Percentiles rank a stretch among this genome's conserved stretches.
Conservation (phyloP, 306 rosid genomes). For the Gastrolobium villosum region DNA sequence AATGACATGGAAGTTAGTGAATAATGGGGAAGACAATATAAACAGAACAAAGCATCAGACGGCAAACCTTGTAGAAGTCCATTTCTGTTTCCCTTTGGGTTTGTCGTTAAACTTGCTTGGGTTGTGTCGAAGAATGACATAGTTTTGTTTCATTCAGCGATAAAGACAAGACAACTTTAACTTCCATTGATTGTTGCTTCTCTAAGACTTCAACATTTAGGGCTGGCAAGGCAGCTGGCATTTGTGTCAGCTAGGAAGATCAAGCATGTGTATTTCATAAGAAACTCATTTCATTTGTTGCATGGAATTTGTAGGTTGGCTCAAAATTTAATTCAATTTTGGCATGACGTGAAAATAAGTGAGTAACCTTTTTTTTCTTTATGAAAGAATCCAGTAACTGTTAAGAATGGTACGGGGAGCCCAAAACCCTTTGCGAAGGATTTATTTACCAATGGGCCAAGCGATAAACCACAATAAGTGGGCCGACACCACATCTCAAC, state of each 20-base stretch:
- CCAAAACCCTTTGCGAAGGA: too few species aligned
- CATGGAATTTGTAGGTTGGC: constrained; percentile 29
- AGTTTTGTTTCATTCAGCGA: constrained; percentile 50
- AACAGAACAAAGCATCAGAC: constrained; percentile 51
- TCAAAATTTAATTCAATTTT: constrained; percentile 27
- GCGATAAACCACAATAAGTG: too few species aligned
- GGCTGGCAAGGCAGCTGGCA: constrained; percentile 38
- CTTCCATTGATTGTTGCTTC: constrained; percentile 24
- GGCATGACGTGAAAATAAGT: neutral
- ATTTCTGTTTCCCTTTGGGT: constrained; percentile 53
- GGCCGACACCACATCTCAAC: too few species aligned
- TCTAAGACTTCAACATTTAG: neutral
- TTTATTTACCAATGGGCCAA: too few species aligned
- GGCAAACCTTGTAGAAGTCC: constrained; percentile 47
- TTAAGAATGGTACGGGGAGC: too few species aligned
- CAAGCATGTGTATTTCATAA: constrained; percentile 13
- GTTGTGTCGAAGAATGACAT: constrained; percentile 42
- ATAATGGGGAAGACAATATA: constrained; percentile 35
- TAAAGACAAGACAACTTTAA: constrained; percentile 45
- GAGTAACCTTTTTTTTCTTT: too few species aligned
- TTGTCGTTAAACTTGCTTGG: constrained; percentile 60
- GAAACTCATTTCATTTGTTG: constrained; percentile 1
- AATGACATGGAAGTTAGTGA: constrained; percentile 28
- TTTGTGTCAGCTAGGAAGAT: neutral
- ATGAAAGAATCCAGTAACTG: too few species aligned